Evolutionary conservation across 345 rosid genomes (phyloP), one percentile per base, ranked within the genome.

Genomic region (Populus pruinosa): DNA sequence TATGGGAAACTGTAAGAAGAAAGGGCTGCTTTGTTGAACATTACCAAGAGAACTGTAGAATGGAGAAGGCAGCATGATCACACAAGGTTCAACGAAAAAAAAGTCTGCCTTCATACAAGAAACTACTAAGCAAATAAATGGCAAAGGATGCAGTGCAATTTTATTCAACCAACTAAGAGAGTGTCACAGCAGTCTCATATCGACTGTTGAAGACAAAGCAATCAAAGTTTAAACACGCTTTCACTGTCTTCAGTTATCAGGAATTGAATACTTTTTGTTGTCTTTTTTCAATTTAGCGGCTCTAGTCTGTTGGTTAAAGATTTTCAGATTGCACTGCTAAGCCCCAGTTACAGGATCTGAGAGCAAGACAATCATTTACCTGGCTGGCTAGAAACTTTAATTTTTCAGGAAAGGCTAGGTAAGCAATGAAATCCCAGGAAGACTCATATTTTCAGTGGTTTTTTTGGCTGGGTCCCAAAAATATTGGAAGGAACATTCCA

Each of bases 11-110:
- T 79, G 78, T 82, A 89, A 50, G 92, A 89, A 83, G 95, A 91
- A 50, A 91, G 89, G 27, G 92, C 92, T 38, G 93, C 92, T 82
- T 91, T 91, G 83, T 89, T 91, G 87, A 91, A 89, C 83, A 91
- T 69, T n/a, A 91, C 82, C 86, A 91, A 85, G 62, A 89, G 90
- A 77, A 91, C 96, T 91, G 90, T 87, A 80, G 2, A 81, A 66
- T 64, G 59, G 74, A 53, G 35, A 62, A 47, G 20, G 72, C 79
- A 77, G 67, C 62, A 73, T 62, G 2, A 72, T 29, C 71, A 50
- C 9, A 70, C n/a, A 23, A 80, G 47, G 41, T 35, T 66, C 17
- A 41, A 41, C 39, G 21, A 38, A 43, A 2, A 10, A 4, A 27
- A 27, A 49, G 35, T 33, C 20, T 25, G 72, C 39, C 44, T 68